phyloP scores from a whole-genome alignment of 2,329 filamentous ascomycete genomes.

The Huntiella moniliformis region DNA sequence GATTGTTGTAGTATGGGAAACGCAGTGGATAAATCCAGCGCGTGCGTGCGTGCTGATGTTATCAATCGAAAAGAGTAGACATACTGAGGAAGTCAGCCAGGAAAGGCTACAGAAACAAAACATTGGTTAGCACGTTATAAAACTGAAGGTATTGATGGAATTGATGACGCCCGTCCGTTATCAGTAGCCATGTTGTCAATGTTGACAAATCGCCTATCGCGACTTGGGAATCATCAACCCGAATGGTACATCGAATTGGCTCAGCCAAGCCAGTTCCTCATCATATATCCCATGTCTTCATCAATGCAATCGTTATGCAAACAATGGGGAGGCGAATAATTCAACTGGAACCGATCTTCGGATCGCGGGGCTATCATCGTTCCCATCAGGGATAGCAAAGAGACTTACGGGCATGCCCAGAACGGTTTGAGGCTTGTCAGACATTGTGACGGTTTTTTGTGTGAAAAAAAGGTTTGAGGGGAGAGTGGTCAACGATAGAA shows the following conservation, averaged over 20 bases:
- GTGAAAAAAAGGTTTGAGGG: conserved; percentile 11
- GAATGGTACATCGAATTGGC: background rate
- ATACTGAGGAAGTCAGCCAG: conserved; percentile 97
- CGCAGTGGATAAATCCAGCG: background rate
- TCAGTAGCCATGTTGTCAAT: no score
- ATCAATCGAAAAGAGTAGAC: conserved; percentile 23
- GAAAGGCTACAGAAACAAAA: conserved; percentile 50
- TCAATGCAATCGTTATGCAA: background rate
- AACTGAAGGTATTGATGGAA: background rate
- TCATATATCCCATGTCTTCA: background rate
- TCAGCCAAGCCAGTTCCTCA: background rate
- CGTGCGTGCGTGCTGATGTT: background rate
- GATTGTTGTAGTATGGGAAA: background rate
- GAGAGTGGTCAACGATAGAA: conserved; percentile 12
- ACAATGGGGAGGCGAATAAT: no score
- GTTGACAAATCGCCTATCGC: no score
- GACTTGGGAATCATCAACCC: background rate
- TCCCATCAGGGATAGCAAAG: background rate
- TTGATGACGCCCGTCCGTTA: no score
- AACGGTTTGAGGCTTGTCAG: conserved; percentile 11
- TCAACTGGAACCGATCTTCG: background rate
- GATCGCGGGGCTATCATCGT: background rate
- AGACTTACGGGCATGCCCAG: conserved; percentile 12
- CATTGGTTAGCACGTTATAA: conserved; percentile 19
- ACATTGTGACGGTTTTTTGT: conserved; percentile 11